A percentile compares a stretch with the other conserved stretches of the same genome.
These are phyloP conservation scores for Cytospora schulzeri DNA, from an alignment of 2,329 filamentous ascomycete species.

Conservation along the genomic window DNA sequence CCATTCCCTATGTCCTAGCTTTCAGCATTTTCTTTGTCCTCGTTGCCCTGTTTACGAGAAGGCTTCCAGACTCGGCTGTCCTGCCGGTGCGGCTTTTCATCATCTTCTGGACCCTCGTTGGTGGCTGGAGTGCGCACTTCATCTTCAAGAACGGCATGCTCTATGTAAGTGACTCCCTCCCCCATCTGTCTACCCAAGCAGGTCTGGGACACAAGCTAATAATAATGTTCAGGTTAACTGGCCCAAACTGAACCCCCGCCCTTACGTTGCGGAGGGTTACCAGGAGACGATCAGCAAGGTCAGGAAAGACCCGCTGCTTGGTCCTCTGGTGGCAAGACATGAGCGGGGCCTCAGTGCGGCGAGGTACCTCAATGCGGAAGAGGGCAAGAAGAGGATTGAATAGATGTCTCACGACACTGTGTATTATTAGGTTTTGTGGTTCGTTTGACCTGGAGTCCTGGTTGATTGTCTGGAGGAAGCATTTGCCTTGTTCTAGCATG, in stretches of 20 bases:
- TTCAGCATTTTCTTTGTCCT: slow-evolving; percentile 84
- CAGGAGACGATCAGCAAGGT: slow-evolving; percentile 83
- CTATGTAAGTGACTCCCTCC: slow-evolving; percentile 69
- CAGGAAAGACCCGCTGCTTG: slow-evolving; percentile 79
- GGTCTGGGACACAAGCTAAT: slow-evolving; percentile 27
- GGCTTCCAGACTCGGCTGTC: slow-evolving; percentile 71
- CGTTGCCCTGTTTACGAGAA: slow-evolving; percentile 72
- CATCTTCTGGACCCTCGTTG: slow-evolving; percentile 73
- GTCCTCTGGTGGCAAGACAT: slow-evolving; percentile 71
- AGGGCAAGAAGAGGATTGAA: slow-evolving; percentile 98
- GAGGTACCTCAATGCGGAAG: slow-evolving; percentile 82
- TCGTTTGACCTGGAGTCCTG: background rate
- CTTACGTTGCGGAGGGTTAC: slow-evolving; percentile 85
- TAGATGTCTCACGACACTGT: slow-evolving; percentile 41
- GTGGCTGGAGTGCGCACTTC: slow-evolving; percentile 74
- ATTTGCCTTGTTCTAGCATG: background rate
- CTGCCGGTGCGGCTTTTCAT: slow-evolving; percentile 83
- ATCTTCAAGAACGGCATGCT: slow-evolving; percentile 85
- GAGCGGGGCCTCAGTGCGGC: slow-evolving; percentile 84
- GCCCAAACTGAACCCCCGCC: slow-evolving; percentile 91
- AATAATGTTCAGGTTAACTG: slow-evolving; percentile 78
- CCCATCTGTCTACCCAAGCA: slow-evolving; percentile 13
- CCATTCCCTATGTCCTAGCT: slow-evolving; percentile 87
- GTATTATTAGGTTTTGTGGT: slow-evolving; percentile 16
- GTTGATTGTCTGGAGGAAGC: background rate